Evolutionary conservation across 495 filamentous ascomycete genomes (phyloP).

Genomic region (Bacidia rubella): DNA sequence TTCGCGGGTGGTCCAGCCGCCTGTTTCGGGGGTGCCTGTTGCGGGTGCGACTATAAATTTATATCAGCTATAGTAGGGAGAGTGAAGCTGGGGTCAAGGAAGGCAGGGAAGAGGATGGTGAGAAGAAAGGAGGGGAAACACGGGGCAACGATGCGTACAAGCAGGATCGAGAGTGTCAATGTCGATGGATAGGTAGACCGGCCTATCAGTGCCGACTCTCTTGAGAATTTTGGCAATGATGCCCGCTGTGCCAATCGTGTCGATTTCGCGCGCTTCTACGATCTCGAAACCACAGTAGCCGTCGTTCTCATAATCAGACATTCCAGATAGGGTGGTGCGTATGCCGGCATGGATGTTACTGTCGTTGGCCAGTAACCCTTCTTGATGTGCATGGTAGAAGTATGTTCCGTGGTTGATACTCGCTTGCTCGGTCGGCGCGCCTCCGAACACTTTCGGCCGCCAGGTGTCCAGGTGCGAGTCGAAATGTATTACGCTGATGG

Average conservation of each 20-base stretch:
- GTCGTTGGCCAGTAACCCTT: slow-evolving; percentile 68
- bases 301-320: slow-evolving; percentile 69
- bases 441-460: slow-evolving; percentile 59
- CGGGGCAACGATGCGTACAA: slow-evolving; percentile 31
- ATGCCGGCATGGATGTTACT: slow-evolving; percentile 81
- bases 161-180: slow-evolving; percentile 83
- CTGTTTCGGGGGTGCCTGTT: slow-evolving; percentile 78
- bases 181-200: slow-evolving; percentile 75
- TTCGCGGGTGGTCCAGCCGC: slow-evolving; percentile 77
- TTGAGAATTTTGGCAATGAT: slow-evolving; percentile 65
- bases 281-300: slow-evolving; percentile 69
- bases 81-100: background rate
- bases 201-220: slow-evolving; percentile 56
- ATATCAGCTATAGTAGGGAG: background rate
- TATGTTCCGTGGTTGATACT: slow-evolving; percentile 78
- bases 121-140: background rate
- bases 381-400: slow-evolving; percentile 53
- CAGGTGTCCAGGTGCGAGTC: slow-evolving; percentile 59
- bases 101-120: background rate
- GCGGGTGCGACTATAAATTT: slow-evolving; percentile 49
- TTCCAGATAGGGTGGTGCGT: slow-evolving; percentile 59
- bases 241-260: slow-evolving; percentile 55
- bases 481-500: slow-evolving; percentile 58
- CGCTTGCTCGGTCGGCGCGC: slow-evolving; percentile 47
- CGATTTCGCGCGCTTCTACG: slow-evolving; percentile 71